Base-by-base conservation (phyloP, 345 rosid species). In the Hibiscus syriacus region DNA sequence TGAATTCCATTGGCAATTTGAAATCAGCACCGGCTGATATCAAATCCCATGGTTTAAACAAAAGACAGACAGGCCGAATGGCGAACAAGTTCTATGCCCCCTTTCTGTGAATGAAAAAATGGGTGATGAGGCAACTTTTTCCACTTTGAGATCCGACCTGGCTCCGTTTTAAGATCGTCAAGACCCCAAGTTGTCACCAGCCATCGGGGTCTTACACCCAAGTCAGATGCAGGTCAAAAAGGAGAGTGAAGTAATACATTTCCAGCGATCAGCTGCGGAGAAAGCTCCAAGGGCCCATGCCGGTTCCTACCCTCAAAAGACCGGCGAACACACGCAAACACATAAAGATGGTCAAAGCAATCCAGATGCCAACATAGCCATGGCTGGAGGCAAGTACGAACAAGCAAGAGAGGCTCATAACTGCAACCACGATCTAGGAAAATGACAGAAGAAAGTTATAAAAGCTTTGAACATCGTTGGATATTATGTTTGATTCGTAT, bases 231-330 rank as follows among this genome's bases (percentile, higher is more conserved):
- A 17, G 32, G 45, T 30, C 22, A 11, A 49, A 30, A 12, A 29
- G 50, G 20, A n/a, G 13, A 23, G 4, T 6, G 1, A 23, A 13
- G 2, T 17, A 5, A 63, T 13, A 12, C 20, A 22, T 23, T 14
- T 26, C 14, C 17, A 45, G 22, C 17, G 10, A n/a, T 67, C 68
- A 68, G 17, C 56, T 19, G 70, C 74, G 79, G 46, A 79, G 78
- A 75, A 77, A 80, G 48, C 62, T 60, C 86, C 83, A 82, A 14
- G 86, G 86, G 30, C 86, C 83, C 48, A 46, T 72, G n/a, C 78
- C 81, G 6, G 75, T 52, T 16, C 83, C 83, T 49, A 75, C 62
- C 73, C 86, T 81, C 46, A 69, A 58, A 61, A 77, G 34, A 1
- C 87, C 87, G 1, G 79, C 75, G 0, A 77, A 59, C 19, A 77